A percentile compares a stretch with the other conserved stretches of the same genome.
Evolutionary conservation across 2,329 filamentous ascomycete genomes (phyloP).

Genomic region (Stylonectria norvegica): DNA sequence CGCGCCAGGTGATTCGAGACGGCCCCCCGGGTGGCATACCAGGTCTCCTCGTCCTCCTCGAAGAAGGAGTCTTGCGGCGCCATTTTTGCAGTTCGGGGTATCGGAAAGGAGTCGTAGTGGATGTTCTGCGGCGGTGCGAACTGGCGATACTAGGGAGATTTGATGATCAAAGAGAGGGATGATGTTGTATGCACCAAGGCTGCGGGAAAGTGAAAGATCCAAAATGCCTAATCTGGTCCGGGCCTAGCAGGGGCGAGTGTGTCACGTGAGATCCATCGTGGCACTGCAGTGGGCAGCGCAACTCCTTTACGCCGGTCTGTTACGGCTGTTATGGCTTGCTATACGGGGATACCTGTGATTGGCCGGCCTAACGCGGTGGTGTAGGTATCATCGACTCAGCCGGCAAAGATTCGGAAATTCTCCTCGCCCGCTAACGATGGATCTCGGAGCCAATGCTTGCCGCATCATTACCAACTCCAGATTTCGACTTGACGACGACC

Average conservation of each 20-base stretch:
- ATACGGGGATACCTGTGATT: constrained; percentile 17
- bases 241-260: constrained; percentile 8
- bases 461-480: constrained; percentile 31
- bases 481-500: constrained; percentile 25
- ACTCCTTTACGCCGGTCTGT: too few species aligned
- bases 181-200: constrained; percentile 29
- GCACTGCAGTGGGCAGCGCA: constrained; percentile 5
- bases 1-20: constrained; percentile 6
- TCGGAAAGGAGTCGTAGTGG: constrained; percentile 13
- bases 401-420: constrained; percentile 31
- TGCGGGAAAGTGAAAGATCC: constrained; percentile 30
- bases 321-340: too few species aligned
- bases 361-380: neutral
- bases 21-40: constrained; percentile 44
- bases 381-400: constrained; percentile 22
- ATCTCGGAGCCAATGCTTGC: constrained; percentile 27
- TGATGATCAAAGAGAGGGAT: too few species aligned
- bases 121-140: constrained; percentile 17
- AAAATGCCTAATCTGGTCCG: constrained; percentile 21
- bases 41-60: constrained; percentile 68
- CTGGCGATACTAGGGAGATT: constrained; percentile 19
- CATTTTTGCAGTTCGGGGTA: constrained; percentile 44
- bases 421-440: too few species aligned
- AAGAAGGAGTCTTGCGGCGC: constrained; percentile 68
- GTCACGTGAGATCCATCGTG: constrained; percentile 23